These are phyloP conservation scores for Ceratobasidium sp. DNA, from an alignment of 1,284 basidiomycete genomes.

Conservation along the genomic window DNA sequence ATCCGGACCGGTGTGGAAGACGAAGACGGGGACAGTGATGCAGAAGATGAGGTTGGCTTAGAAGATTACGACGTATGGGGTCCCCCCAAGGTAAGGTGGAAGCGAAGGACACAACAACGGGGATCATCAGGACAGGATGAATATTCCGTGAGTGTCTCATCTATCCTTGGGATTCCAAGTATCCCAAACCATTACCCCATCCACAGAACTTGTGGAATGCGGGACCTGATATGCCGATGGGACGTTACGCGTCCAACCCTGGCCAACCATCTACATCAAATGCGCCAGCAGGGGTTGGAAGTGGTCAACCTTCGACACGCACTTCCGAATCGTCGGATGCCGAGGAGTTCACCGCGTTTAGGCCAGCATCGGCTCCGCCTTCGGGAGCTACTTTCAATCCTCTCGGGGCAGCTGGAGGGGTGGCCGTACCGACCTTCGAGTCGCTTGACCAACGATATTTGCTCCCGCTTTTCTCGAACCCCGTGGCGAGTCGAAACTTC, in stretches of 20 bases:
- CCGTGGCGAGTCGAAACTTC: slow-evolving; percentile 87
- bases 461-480: slow-evolving; percentile 93
- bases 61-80: slow-evolving; percentile 33
- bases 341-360: slow-evolving; percentile 41
- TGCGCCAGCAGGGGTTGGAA: slow-evolving; percentile 43
- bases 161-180: no score
- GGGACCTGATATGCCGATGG: slow-evolving; percentile 4
- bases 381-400: slow-evolving; percentile 45
- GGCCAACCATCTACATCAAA: not conserved
- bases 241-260: slow-evolving; percentile 8
- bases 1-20: slow-evolving; percentile 96
- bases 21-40: slow-evolving; percentile 80
- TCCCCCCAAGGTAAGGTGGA: slow-evolving; percentile 17
- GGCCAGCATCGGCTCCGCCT: slow-evolving; percentile 42
- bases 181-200: not conserved
- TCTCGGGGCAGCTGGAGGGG: slow-evolving; percentile 46
- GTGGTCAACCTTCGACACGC: slow-evolving; percentile 80
- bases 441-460: slow-evolving; percentile 93
- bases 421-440: slow-evolving; percentile 90
- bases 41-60: slow-evolving; percentile 65
- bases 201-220: slow-evolving; percentile 23
- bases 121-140: slow-evolving; percentile 21
- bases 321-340: slow-evolving; percentile 50
- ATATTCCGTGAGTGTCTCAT: not conserved
- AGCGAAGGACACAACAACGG: slow-evolving; percentile 1